Base-by-base conservation (phyloP, 148 eudicot species). In the Camellia granthamiana region DNA sequence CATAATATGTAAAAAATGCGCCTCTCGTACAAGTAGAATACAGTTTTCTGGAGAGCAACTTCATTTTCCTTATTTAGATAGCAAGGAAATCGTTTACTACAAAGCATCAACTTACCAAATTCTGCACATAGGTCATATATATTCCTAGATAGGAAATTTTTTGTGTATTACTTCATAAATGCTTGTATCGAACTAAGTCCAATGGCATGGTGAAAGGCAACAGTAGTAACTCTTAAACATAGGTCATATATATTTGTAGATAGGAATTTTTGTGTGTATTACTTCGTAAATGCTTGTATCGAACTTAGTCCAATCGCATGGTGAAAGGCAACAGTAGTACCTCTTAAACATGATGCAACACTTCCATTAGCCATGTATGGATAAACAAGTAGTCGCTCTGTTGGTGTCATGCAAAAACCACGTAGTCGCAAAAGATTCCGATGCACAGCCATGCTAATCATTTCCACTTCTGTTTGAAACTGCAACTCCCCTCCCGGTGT, bases 291-390 rank as follows among this genome's bases (percentile, higher is more conserved):
- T 11, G 8, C 16, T 49, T 47, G 23, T 13, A 44, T 62, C 1
- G 9, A 62, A 44, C 56, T 76, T 61, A 76, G 55, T 30, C 78
- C 69, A 46, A 19, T 0, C 16, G 58, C 56, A 60, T 21, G 56
- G 58, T 61, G 43, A 46, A 61, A 62, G 7, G 56, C 64, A 60
- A 30, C 16, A 76, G 19, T 19, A 38, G 3, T 85, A 93, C 97
- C 97, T 93, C 94, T 85, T 79, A 93, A 89, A 84, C 97, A 91
- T 58, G 97, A 93, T 23, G 94, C 93, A 49, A 93, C 97, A 83
- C 97, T 93, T 77, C 97, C 97, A 81, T 93, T 93, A n/a, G 81
- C 89, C 97, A 93, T 93, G 75, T 75, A 89, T 16, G 91, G 91
- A 79, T 88, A 88, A 70, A 88, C 91, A 80, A 86, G 91, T 51